Base-by-base conservation (phyloP, 1,139 yeast species). In the Pneumocystis oryctolagi region DNA sequence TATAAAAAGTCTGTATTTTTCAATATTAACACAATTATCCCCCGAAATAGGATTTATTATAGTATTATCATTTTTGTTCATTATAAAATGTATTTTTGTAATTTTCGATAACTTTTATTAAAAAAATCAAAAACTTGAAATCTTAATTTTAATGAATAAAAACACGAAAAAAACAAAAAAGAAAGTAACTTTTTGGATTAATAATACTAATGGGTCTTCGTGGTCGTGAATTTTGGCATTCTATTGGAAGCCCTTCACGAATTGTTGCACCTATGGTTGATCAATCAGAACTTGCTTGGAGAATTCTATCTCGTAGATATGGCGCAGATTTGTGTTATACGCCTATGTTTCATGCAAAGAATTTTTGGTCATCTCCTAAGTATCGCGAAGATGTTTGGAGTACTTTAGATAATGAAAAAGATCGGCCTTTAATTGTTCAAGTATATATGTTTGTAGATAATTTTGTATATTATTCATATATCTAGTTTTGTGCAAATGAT, bases 251-350 rank as follows among this genome's bases (percentile, higher is more conserved):
- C 30, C 98, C 98, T 0, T 82, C 79, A 63, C 87, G 87, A 66
- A 84, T 94, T 20, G 95, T 94, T 32, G 98, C 97, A 0, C 99
- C 99, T 1, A 92, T 94, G 97, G 99, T 94, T 14, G 98, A 94
- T 73, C 97, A 89, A 69, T 84, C 92, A 2, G 98, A 94, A 71
- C 79, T 92, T 37, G 98, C 96, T 0, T 94, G 98, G 97, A 80
- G 99, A 69, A 80, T 89, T 20, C 75, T 94, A 25, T 87, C 96
- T 1, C 79, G 97, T 65, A 79, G 81, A 67, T 85, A 90, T 71
- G 99, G 98, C 1, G 98, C 98, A 0, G 88, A 90, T 4, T 76
- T 94, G 57, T 89, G 97, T 70, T 94, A 90, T 70, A 88, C 98
- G 0, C 98, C 99, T 1, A 94, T 94, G 99, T 82, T 86, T 68